A percentile compares a stretch with the other conserved stretches of the same genome.
Evolutionary conservation across 2,329 filamentous ascomycete genomes (phyloP).

Genomic region (Fusarium newnesense): DNA sequence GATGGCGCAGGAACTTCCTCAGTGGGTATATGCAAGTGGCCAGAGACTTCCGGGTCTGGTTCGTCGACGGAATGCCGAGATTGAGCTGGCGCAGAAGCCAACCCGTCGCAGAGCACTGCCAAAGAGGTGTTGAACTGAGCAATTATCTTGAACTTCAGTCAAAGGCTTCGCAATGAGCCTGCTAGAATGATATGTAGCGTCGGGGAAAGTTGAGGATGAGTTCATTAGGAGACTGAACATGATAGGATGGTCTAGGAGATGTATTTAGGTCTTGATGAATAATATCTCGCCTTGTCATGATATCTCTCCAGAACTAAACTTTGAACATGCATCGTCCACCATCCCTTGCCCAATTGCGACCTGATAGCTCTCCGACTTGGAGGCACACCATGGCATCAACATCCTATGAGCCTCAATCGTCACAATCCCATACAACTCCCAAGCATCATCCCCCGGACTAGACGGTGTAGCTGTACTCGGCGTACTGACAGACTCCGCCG

Average conservation of each 20-base stretch:
- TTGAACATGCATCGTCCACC: conserved; percentile 22
- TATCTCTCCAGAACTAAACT: not conserved
- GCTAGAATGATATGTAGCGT: too few species aligned
- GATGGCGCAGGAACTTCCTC: conserved; percentile 56
- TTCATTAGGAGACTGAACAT: too few species aligned
- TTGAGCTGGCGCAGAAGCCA: conserved; percentile 47
- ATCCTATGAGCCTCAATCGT: conserved; percentile 46
- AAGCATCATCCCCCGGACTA: conserved; percentile 33
- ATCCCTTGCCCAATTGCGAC: conserved; percentile 20
- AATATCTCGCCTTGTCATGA: not conserved
- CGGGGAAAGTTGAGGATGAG: too few species aligned
- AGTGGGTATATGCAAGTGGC: conserved; percentile 57
- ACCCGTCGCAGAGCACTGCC: conserved; percentile 25
- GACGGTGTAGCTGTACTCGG: conserved; percentile 30
- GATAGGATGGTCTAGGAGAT: too few species aligned
- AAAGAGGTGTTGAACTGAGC: not conserved
- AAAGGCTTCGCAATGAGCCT: too few species aligned
- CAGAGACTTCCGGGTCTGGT: conserved; percentile 53
- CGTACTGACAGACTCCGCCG: conserved; percentile 15
- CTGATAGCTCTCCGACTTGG: conserved; percentile 30
- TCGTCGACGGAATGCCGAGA: conserved; percentile 56
- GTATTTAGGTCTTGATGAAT: too few species aligned
- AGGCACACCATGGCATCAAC: conserved; percentile 46
- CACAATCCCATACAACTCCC: conserved; percentile 46
- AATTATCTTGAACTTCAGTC: not conserved